Evolutionary conservation across 768 basidiomycete genomes (phyloP).

Genomic region (Panus rudis): DNA sequence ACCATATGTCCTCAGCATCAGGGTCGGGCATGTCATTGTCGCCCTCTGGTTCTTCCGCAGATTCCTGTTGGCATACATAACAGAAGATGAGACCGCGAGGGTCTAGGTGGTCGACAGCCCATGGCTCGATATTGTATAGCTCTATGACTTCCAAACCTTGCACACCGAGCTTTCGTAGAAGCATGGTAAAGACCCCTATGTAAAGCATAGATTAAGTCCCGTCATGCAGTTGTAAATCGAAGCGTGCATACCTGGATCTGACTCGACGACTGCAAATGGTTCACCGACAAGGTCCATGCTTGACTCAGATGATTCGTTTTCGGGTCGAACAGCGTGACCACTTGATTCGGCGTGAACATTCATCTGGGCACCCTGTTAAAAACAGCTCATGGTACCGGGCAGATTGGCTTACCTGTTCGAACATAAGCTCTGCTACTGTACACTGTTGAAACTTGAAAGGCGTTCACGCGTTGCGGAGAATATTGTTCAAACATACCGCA

Average conservation of each 20-base stretch:
- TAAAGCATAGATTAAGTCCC: neutral
- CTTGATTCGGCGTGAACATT: too few relatives aligned
- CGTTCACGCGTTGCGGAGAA: too few relatives aligned
- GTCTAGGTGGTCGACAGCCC: conserved; percentile 52
- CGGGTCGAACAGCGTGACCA: too few relatives aligned
- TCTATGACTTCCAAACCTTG: conserved; percentile 47
- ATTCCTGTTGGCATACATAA: conserved; percentile 44
- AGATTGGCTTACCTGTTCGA: too few relatives aligned
- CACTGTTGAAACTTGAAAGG: too few relatives aligned
- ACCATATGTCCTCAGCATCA: conserved; percentile 54
- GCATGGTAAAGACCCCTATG: conserved; percentile 51
- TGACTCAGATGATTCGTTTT: too few relatives aligned
- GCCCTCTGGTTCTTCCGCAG: conserved; percentile 2
- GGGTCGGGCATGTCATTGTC: conserved; percentile 32
- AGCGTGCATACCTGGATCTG: conserved; percentile 28
- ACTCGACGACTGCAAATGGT: conserved; percentile 56
- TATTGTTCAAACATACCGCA: too few relatives aligned
- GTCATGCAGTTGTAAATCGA: neutral
- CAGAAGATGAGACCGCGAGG: conserved; percentile 60
- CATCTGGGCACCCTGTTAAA: too few relatives aligned
- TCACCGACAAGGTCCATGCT: conserved; percentile 53
- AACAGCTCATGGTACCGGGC: too few relatives aligned
- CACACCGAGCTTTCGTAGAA: conserved; percentile 49
- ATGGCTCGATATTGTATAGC: conserved; percentile 56
- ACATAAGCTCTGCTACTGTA: too few relatives aligned